Evolutionary conservation across 2,329 filamentous ascomycete genomes (phyloP), one percentile per base, ranked within the genome.

Genomic region (Penicillium sp.): DNA sequence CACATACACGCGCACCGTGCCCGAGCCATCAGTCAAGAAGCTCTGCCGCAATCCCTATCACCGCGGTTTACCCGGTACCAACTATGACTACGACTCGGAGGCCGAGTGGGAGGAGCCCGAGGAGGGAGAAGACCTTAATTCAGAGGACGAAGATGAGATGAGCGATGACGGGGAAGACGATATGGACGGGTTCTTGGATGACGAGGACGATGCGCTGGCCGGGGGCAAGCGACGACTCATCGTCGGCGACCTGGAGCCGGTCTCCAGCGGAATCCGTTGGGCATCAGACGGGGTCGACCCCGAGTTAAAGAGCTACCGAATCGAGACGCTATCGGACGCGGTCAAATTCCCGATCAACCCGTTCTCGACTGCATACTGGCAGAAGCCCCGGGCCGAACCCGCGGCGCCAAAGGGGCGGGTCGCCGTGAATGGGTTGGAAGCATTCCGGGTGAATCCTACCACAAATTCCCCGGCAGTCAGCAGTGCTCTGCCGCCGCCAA

Each of bases 121-220:
- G 81, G 76, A 92, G 81, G 87, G 88, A 51, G 86, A 88, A 61
- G 84, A 89, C 46, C 70, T 87, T 2, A 74, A 81, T 44, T 83
- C 81, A 3, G 85, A 87, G 52, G 83, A 82, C 27, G 84, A 87
- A 50, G 84, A 87, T 5, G 76, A 80, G 9, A 78, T 79, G 47
- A 82, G 79, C 48, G 79, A 82, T 4, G 83, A 83, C 10, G 87
- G 84, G n/a, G 88, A 89, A 14, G 88, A 89, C 56, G 91, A 95
- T 53, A 88, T 96, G 85, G 89, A 90, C 4, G 92, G 85, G 16
- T 96, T 96, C 65, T 77, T 96, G 1, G 92, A 96, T 61, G 90
- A 95, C 62, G 89, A 89, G 5, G 89, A 95, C 47, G 89, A 94
- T 70, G 63, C 69, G 7, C 64, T 81, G 74, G 53, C 74, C 71